Evolutionary conservation across 305 asterid species (phyloP), one percentile per base, ranked within the genome.

Genomic region (Euphrasia arctica): DNA sequence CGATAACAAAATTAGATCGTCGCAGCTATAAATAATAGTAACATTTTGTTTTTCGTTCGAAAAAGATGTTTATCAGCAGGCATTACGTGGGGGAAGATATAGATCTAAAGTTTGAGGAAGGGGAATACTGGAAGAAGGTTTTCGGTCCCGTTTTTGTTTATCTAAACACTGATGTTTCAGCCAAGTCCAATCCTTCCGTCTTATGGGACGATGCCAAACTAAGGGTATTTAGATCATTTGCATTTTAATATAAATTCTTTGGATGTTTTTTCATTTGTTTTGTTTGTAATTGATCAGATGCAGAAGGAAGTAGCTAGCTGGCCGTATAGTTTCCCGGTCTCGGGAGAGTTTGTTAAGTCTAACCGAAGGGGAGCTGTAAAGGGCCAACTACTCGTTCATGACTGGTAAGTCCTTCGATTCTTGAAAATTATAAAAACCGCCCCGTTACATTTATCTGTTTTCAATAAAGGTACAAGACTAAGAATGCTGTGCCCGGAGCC

Each of bases 91-190:
- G 95, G 36, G 77, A 76, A 15, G 83, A 78, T 41, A 52, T 84
- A 31, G 80, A 74, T 0, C 43, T 82, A 39, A 74, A 72, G 58
- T 78, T 86, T 36, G 58, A 59, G 64, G 36, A 28, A 0, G 77
- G 75, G 6, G 95, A 90, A 43, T 64, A 83, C 28, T 90, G 97
- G 97, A 86, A 84, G 62, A 90, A 86, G 69, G 93, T 88, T 57
- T 49, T 86, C 5, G 95, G 97, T 2, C 97, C 96, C 0, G 85
- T 83, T 69, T 77, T 45, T 72, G 25, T 85, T 4, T 84, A 81
- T 74, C 72, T 90, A 3, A 90, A 90, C 72, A 77, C 91, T 4
- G 14, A 80, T 63, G n/a, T 32, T 13, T 31, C 70, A 1, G 79
- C 79, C 11, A 67, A 63, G 4, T n/a, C 58, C 3, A 62, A 76